phyloP scores from a whole-genome alignment of 225 moss, liverwort and hornwort species.

The Physcomitrellopsis africana region DNA sequence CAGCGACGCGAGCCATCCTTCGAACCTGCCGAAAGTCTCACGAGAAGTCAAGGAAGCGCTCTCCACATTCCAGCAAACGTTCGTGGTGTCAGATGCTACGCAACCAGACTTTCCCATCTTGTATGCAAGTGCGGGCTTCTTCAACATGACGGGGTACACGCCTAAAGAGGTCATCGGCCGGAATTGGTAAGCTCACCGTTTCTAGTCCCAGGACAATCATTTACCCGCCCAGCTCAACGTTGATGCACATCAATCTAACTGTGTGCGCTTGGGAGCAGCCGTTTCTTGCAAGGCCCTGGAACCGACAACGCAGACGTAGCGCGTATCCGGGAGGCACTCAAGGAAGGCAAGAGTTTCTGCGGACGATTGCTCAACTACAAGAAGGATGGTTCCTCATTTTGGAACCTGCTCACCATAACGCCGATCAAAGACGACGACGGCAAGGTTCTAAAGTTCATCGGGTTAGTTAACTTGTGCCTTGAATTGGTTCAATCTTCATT shows the following conservation, averaged over 20 bases:
- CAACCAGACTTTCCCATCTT: conserved; percentile 68
- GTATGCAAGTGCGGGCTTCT: conserved; percentile 87
- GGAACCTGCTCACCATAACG: conserved; percentile 88
- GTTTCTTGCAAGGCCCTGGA: conserved; percentile 66
- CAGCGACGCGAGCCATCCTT: conserved; percentile 33
- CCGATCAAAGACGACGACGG: conserved; percentile 90
- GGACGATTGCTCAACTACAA: conserved; percentile 84
- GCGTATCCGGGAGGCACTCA: conserved; percentile 56
- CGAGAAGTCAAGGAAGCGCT: conserved; percentile 77
- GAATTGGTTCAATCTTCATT: background rate
- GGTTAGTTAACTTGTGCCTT: conserved; percentile 40
- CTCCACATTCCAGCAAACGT: conserved; percentile 84
- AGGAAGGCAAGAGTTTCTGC: conserved; percentile 55
- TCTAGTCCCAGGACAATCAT: no score
- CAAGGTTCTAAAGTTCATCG: conserved; percentile 82
- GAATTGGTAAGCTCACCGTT: conserved; percentile 52
- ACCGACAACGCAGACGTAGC: conserved; percentile 59
- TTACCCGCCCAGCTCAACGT: no score
- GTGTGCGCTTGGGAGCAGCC: conserved; percentile 32
- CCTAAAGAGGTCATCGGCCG: conserved; percentile 72
- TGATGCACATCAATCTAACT: background rate
- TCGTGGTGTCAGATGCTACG: conserved; percentile 82
- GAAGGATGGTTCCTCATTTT: conserved; percentile 85
- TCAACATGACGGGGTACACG: conserved; percentile 83
- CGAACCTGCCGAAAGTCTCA: conserved; percentile 63